Evolutionary conservation across 2,329 filamentous ascomycete genomes (phyloP).

Genomic region (Cryphonectria japonica): DNA sequence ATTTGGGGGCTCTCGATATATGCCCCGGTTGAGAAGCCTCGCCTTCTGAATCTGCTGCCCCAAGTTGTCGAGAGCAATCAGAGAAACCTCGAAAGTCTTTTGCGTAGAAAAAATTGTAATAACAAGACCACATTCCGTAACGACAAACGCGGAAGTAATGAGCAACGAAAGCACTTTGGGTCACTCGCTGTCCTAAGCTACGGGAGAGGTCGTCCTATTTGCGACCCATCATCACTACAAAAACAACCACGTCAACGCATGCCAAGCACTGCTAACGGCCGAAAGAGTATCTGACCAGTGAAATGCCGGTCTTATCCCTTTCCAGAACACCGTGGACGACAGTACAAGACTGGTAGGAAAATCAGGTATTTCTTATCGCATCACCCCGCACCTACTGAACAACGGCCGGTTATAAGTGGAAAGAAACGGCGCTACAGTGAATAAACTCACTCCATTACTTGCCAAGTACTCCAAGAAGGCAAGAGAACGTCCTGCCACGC

Average conservation of each 20-base stretch:
- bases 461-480: not conserved
- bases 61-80: too few relatives aligned
- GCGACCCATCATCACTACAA: not conserved
- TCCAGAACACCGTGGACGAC: not conserved
- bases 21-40: too few relatives aligned
- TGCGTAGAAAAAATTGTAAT: too few relatives aligned
- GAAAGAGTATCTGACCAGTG: not conserved
- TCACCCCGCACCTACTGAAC: not conserved
- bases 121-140: too few relatives aligned
- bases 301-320: not conserved
- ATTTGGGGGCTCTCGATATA: too few relatives aligned
- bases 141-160: not conserved
- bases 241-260: not conserved
- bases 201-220: not conserved
- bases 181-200: not conserved
- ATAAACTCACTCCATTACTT: not conserved
- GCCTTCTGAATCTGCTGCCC: too few relatives aligned
- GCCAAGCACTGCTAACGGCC: not conserved
- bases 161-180: not conserved
- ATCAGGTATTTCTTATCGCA: conserved; percentile 1
- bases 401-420: not conserved
- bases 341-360: not conserved
- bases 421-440: not conserved
- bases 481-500: not conserved
- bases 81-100: too few relatives aligned